Conservation (phyloP, 257 asterid species). For the Lantana camara region DNA sequence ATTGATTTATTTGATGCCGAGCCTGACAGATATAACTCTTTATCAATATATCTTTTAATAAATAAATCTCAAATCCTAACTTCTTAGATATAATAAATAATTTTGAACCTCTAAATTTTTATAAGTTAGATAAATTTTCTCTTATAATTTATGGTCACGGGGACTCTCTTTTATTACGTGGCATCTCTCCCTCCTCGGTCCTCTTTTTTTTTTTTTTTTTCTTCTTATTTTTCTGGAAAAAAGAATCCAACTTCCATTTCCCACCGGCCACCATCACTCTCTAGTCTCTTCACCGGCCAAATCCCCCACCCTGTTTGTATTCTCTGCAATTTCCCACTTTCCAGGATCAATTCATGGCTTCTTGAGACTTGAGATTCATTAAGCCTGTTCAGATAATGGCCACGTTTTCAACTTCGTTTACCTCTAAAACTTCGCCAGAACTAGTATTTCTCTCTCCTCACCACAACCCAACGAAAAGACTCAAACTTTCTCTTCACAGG, state of each 20-base stretch:
- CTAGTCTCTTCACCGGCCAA: background rate
- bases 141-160: too few relatives aligned
- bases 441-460: conserved; percentile 37
- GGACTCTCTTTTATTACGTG: conserved; percentile 40
- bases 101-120: too few relatives aligned
- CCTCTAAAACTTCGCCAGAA: conserved; percentile 33
- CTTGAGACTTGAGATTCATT: conserved; percentile 9
- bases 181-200: conserved; percentile 38
- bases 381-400: conserved; percentile 32
- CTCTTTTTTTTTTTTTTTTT: background rate
- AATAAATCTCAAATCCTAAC: too few relatives aligned
- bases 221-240: background rate
- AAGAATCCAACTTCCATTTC: conserved; percentile 17
- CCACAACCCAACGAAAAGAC: conserved; percentile 27
- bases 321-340: conserved; percentile 3
- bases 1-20: too few relatives aligned
- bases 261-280: conserved; percentile 33
- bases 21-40: too few relatives aligned
- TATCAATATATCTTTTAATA: too few relatives aligned
- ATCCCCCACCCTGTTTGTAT: background rate
- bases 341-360: conserved; percentile 10
- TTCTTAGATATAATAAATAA: too few relatives aligned
- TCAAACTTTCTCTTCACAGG: conserved; percentile 31
- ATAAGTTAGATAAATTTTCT: too few relatives aligned
- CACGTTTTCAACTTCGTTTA: conserved; percentile 32